Percentiles rank a stretch among this genome's conserved stretches.
phyloP scores from a whole-genome alignment of 2,329 filamentous ascomycete species.

The Aspergillus sp. region DNA sequence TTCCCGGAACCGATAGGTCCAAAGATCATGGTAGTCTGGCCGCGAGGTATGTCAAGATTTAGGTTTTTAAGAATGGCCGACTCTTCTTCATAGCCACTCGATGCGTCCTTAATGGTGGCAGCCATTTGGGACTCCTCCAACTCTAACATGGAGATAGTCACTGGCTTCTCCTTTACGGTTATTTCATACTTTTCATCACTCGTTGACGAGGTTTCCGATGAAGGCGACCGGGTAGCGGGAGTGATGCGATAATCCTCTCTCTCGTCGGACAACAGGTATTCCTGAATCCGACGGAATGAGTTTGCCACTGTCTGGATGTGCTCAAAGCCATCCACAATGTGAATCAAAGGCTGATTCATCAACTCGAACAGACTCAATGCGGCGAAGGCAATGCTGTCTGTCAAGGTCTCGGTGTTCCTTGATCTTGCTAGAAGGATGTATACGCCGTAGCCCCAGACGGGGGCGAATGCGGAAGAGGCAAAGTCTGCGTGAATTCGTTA shows the following conservation, averaged over 20 bases:
- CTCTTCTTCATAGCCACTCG: slow-evolving; percentile 19
- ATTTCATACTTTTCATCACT: too few relatives aligned
- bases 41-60: slow-evolving; percentile 33
- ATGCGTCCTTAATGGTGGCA: not conserved
- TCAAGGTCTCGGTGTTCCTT: slow-evolving; percentile 8
- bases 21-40: slow-evolving; percentile 42
- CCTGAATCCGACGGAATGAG: slow-evolving; percentile 41
- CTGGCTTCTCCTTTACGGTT: too few relatives aligned
- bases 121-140: not conserved
- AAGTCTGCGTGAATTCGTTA: slow-evolving; percentile 7
- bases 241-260: slow-evolving; percentile 22
- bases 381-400: slow-evolving; percentile 33
- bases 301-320: slow-evolving; percentile 39
- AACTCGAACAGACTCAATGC: slow-evolving; percentile 42
- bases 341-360: slow-evolving; percentile 39
- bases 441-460: slow-evolving; percentile 11
- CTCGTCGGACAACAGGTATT: slow-evolving; percentile 33
- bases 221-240: slow-evolving; percentile 8
- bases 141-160: too few relatives aligned
- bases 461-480: slow-evolving; percentile 9
- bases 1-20: slow-evolving; percentile 48
- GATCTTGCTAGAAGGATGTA: slow-evolving; percentile 8
- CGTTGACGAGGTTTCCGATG: not conserved
- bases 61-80: slow-evolving; percentile 36
- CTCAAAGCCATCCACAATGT: slow-evolving; percentile 40